A percentile compares a stretch with the other conserved stretches of the same genome.
phyloP scores from a whole-genome alignment of 768 basidiomycete genomes.

The Solioccasus polychromus region DNA sequence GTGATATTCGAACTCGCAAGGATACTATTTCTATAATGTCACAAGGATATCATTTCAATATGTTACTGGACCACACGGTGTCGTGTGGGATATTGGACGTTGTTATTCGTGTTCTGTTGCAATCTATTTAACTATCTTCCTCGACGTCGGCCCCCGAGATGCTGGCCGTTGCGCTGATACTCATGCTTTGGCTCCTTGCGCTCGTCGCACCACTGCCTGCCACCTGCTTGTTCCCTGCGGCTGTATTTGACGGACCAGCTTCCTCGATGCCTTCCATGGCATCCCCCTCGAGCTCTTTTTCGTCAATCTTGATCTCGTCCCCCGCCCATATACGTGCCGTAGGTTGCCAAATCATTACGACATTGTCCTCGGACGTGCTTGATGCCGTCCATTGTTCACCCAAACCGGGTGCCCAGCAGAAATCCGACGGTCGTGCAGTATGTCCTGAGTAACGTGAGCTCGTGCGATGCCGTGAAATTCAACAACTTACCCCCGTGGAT shows the following conservation, averaged over 20 bases:
- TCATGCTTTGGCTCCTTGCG: conserved; percentile 57
- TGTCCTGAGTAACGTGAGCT: conserved; percentile 52
- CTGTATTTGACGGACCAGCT: conserved; percentile 19
- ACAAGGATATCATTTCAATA: conserved; percentile 1
- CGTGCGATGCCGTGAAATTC: background rate
- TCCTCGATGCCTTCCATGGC: conserved; percentile 74
- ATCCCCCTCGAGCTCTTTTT: conserved; percentile 80
- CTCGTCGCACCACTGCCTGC: conserved; percentile 36
- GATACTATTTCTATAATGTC: conserved; percentile 58
- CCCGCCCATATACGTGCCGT: conserved; percentile 93
- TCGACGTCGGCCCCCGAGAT: conserved; percentile 49
- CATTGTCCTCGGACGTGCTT: conserved; percentile 94
- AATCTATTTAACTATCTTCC: conserved; percentile 27
- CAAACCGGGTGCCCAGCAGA: conserved; percentile 89
- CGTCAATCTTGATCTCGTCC: conserved; percentile 80
- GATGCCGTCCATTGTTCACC: conserved; percentile 82
- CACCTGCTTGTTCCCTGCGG: conserved; percentile 15
- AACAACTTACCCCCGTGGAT: conserved; percentile 79
- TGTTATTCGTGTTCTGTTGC: conserved; percentile 9
- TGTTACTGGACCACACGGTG: background rate
- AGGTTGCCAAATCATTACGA: conserved; percentile 97
- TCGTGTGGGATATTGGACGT: conserved; percentile 6
- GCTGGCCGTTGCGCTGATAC: conserved; percentile 50
- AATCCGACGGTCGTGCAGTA: conserved; percentile 87
- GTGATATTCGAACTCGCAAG: conserved; percentile 73